Conservation (phyloP, 768 basidiomycete genomes). For the Pholiota conissans region DNA sequence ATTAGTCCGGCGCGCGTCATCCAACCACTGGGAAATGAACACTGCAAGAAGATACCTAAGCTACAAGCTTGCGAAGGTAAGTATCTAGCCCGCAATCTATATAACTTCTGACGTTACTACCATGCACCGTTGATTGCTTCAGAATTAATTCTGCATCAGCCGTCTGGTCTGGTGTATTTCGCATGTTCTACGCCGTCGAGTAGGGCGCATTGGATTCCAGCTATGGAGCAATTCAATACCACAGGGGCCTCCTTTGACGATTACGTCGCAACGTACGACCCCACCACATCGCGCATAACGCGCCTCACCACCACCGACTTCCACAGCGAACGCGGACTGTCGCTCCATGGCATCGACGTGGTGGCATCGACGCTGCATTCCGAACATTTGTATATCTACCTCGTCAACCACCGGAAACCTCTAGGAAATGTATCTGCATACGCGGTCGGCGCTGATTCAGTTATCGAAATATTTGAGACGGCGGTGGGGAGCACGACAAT, state of each 20-base stretch:
- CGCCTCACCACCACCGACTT: constrained; percentile 43
- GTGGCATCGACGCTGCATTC: constrained; percentile 51
- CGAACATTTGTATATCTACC: constrained; percentile 58
- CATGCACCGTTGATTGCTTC: neutral
- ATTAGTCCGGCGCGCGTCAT: constrained; percentile 47
- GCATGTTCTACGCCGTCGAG: constrained; percentile 56
- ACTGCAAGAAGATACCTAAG: constrained; percentile 51
- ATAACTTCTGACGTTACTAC: neutral
- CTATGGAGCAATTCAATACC: constrained; percentile 32
- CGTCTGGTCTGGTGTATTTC: constrained; percentile 56
- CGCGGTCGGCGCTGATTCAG: constrained; percentile 65
- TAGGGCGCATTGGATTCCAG: constrained; percentile 54
- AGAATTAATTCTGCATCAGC: constrained; percentile 61
- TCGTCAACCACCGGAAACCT: constrained; percentile 72
- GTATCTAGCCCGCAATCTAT: neutral
- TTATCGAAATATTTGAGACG: constrained; percentile 69
- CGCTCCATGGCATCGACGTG: constrained; percentile 69
- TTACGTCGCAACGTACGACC: constrained; percentile 61
- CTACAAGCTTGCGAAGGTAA: constrained; percentile 71
- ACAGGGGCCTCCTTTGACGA: constrained; percentile 42
- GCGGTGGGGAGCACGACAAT: constrained; percentile 41
- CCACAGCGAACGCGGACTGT: constrained; percentile 41
- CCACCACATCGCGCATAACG: constrained; percentile 40
- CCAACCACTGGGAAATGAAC: constrained; percentile 42
- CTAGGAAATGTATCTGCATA: constrained; percentile 31